Percentiles rank a stretch among this genome's conserved stretches.
Conservation (phyloP, 2,329 filamentous ascomycete species). For the Fusarium haematococcum region DNA sequence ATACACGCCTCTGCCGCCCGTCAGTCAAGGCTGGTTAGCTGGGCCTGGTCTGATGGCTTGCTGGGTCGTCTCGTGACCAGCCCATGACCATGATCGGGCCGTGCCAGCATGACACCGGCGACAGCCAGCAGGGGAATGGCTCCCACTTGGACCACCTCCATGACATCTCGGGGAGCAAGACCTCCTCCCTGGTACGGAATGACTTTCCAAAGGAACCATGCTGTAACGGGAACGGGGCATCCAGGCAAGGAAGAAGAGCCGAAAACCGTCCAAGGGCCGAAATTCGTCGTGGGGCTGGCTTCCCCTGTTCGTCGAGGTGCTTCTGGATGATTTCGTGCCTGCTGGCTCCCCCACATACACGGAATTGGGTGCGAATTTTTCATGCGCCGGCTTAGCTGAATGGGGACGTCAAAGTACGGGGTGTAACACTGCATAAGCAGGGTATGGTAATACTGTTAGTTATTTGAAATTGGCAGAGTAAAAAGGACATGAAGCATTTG, state of each 20-base stretch:
- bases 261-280: conserved; percentile 39
- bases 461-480: background rate
- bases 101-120: conserved; percentile 26
- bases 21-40: conserved; percentile 1
- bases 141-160: conserved; percentile 12
- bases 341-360: background rate
- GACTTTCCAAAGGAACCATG: conserved; percentile 24
- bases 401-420: background rate
- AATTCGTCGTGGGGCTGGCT: conserved; percentile 34
- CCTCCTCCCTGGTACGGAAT: conserved; percentile 39
- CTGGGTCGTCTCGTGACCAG: conserved; percentile 28
- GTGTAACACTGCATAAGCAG: background rate
- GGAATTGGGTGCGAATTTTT: background rate
- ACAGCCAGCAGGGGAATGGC: conserved; percentile 3
- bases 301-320: conserved; percentile 1
- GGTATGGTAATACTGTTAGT: background rate
- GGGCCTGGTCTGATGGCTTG: conserved; percentile 6
- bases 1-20: conserved; percentile 22
- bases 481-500: background rate
- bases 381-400: conserved; percentile 9
- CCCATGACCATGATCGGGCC: conserved; percentile 35
- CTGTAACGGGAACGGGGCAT: conserved; percentile 18
- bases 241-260: conserved; percentile 36
- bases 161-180: conserved; percentile 14
- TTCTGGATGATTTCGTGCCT: conserved; percentile 9